Evolutionary conservation across 2,329 filamentous ascomycete genomes (phyloP).

Genomic region (Botrytis hyacinthi): DNA sequence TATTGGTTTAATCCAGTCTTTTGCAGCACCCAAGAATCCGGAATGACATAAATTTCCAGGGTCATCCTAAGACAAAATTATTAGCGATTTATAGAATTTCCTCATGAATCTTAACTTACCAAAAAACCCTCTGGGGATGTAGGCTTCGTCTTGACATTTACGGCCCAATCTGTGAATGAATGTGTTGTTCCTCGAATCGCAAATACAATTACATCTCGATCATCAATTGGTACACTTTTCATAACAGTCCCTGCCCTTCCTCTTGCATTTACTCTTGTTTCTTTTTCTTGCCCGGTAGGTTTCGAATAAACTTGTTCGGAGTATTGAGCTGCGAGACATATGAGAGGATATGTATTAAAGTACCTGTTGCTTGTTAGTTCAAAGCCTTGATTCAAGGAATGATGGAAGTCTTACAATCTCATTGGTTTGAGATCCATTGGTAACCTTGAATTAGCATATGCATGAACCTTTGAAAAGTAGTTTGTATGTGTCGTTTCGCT

Average conservation of each 20-base stretch:
- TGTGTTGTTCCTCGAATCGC: constrained; percentile 74
- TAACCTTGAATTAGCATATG: constrained; percentile 75
- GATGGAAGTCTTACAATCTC: constrained; percentile 49
- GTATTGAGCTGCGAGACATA: constrained; percentile 77
- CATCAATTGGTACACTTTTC: constrained; percentile 75
- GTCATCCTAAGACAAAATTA: constrained; percentile 55
- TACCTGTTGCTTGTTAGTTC: constrained; percentile 48
- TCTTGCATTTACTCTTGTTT: constrained; percentile 69
- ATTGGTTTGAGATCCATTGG: constrained; percentile 66
- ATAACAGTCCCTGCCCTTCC: constrained; percentile 73
- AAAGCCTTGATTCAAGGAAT: background rate
- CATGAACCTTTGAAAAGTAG: constrained; percentile 73
- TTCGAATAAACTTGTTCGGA: constrained; percentile 71
- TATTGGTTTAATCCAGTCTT: constrained; percentile 71
- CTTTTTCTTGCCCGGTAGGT: constrained; percentile 60
- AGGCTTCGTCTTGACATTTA: constrained; percentile 73
- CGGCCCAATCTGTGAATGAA: constrained; percentile 81
- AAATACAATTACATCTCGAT: constrained; percentile 76
- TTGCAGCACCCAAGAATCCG: constrained; percentile 74
- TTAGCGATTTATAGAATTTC: background rate
- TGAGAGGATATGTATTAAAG: constrained; percentile 70
- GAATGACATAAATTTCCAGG: constrained; percentile 73
- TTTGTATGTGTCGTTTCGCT: constrained; percentile 48
- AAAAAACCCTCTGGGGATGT: constrained; percentile 66
- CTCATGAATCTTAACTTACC: constrained; percentile 36